phyloP scores from a whole-genome alignment of 176 grass and related monocot species.

The Themeda triandra region DNA sequence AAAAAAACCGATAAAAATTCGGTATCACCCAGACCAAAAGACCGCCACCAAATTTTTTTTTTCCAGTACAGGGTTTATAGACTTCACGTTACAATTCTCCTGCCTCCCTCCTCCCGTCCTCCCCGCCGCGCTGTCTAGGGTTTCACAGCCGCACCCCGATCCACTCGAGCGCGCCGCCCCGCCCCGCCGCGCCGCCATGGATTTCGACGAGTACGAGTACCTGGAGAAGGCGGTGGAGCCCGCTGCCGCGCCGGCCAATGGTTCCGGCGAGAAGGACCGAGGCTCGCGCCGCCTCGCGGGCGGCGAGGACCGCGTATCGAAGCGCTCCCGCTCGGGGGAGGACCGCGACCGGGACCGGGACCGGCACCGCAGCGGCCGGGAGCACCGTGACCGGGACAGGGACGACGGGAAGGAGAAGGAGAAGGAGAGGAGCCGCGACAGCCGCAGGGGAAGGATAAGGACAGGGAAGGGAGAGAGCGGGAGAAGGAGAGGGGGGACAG shows the following conservation, averaged over 20 bases:
- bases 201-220: constrained; percentile 99
- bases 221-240: constrained; percentile 87
- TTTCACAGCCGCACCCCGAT: constrained; percentile 9
- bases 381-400: constrained; percentile 52
- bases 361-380: constrained; percentile 43
- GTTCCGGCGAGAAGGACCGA: constrained; percentile 67
- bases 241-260: constrained; percentile 38
- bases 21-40: neutral
- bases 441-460: constrained; percentile 40
- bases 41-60: neutral
- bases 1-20: no score
- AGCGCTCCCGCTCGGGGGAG: constrained; percentile 61
- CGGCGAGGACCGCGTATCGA: constrained; percentile 57
- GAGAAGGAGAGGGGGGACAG: constrained; percentile 23
- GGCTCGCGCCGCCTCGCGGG: constrained; percentile 46
- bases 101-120: neutral
- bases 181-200: constrained; percentile 39
- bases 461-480: constrained; percentile 21
- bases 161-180: neutral
- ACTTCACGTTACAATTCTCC: neutral
- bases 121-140: constrained; percentile 26
- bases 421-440: constrained; percentile 40
- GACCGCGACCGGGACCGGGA: constrained; percentile 40
- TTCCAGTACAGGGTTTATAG: constrained; percentile 16
- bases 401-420: constrained; percentile 53